Evolutionary conservation across 2,329 filamentous ascomycete species (phyloP).

Genomic region (Aspergillus sp.): DNA sequence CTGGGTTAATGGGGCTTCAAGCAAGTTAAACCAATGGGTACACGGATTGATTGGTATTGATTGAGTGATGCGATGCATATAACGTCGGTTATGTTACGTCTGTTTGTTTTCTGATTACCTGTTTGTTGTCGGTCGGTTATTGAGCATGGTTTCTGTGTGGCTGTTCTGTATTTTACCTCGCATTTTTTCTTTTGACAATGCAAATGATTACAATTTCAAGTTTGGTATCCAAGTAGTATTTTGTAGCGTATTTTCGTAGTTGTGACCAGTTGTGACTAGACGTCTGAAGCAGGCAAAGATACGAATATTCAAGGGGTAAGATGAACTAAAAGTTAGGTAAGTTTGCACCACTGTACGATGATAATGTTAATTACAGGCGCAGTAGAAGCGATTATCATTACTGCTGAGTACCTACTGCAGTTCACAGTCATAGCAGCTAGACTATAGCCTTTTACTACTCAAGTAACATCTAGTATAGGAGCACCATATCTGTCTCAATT

Average conservation of each 20-base stretch:
- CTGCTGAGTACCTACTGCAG: too few species aligned
- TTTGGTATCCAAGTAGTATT: not conserved
- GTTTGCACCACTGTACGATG: too few species aligned
- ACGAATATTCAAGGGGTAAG: too few species aligned
- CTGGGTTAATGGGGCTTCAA: not conserved
- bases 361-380: too few species aligned
- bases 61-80: conserved; percentile 9
- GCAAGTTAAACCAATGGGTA: not conserved
- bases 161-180: not conserved
- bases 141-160: not conserved
- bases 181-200: not conserved
- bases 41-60: conserved; percentile 4
- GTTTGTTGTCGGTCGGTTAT: not conserved
- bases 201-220: not conserved
- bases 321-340: too few species aligned
- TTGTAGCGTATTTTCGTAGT: not conserved
- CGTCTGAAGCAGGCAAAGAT: too few species aligned
- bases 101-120: not conserved
- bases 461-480: too few species aligned
- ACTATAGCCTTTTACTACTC: too few species aligned
- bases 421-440: too few species aligned
- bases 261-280: too few species aligned
- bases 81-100: not conserved
- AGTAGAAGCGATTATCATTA: too few species aligned
- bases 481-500: not conserved